A percentile compares a stretch with the other conserved stretches of the same genome.
Evolutionary conservation across 225 moss, liverwort and hornwort genomes (phyloP).

Genomic region (Thuidium tamariscinum): DNA sequence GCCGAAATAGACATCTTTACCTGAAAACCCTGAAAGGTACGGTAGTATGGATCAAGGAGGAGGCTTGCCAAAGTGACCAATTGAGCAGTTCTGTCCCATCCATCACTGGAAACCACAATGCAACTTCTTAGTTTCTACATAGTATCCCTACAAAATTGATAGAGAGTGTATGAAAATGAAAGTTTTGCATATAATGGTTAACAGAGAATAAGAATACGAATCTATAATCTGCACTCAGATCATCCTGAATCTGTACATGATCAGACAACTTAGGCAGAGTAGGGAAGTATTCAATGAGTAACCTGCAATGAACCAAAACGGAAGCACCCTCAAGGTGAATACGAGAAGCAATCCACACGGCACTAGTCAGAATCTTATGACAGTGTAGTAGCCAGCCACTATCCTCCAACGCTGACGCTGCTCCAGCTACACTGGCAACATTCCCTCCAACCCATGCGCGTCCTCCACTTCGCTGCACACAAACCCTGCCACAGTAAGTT

Average conservation of each 20-base stretch:
- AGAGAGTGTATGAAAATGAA: not conserved
- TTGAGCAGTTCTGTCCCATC: constrained; percentile 96
- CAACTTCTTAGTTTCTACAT: not conserved
- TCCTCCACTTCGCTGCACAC: constrained; percentile 82
- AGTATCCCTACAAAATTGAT: not conserved
- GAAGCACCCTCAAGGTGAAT: constrained; percentile 54
- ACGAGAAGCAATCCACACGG: constrained; percentile 54
- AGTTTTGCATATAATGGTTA: not conserved
- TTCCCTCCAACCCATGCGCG: constrained; percentile 89
- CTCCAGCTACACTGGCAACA: constrained; percentile 81
- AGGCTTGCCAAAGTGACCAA: constrained; percentile 70
- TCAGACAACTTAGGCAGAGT: not conserved
- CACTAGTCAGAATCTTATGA: constrained; percentile 49
- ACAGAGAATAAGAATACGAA: not conserved
- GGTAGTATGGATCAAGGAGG: constrained; percentile 94
- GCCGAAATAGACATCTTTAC: constrained; percentile 15
- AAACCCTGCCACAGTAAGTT: constrained; percentile 2
- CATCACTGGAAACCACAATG: constrained; percentile 41
- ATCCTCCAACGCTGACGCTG: constrained; percentile 86
- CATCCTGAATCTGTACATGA: not conserved
- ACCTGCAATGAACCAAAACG: constrained; percentile 66
- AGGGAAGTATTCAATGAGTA: not conserved
- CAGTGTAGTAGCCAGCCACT: constrained; percentile 57
- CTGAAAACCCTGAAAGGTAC: constrained; percentile 94
- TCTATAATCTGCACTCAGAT: not conserved